These are phyloP conservation scores for Lipomyces oligophaga DNA, from an alignment of 805 yeast genomes.

Conservation along the genomic window DNA sequence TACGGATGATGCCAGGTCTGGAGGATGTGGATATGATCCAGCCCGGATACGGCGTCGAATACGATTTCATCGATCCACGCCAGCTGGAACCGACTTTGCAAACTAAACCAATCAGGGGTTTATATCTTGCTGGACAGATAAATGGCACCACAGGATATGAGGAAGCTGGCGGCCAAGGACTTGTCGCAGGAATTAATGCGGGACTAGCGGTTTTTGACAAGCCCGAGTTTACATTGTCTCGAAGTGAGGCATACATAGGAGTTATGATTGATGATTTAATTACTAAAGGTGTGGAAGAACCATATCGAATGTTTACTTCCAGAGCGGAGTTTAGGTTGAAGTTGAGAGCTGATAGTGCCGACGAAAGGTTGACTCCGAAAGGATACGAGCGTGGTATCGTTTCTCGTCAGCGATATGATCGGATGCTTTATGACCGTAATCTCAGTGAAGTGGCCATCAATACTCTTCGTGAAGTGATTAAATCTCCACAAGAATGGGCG, in stretches of 20 bases:
- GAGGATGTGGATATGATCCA: constrained; percentile 84
- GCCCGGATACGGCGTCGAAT: constrained; percentile 99
- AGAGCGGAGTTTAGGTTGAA: constrained; percentile 89
- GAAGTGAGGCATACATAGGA: constrained; percentile 88
- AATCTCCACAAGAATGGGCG: constrained; percentile 64
- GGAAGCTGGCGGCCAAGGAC: constrained; percentile 97
- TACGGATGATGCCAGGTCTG: constrained; percentile 78
- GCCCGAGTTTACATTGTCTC: constrained; percentile 51
- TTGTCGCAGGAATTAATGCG: constrained; percentile 93
- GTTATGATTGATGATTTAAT: constrained; percentile 90
- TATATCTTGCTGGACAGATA: constrained; percentile 92
- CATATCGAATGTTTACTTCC: constrained; percentile 96
- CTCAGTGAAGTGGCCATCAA: constrained; percentile 45
- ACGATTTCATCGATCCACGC: constrained; percentile 92
- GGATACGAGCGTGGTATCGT: constrained; percentile 71
- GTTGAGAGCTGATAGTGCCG: constrained; percentile 93
- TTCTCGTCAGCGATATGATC: constrained; percentile 52
- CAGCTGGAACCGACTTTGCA: constrained; percentile 75
- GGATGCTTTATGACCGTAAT: constrained; percentile 45
- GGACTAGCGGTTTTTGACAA: constrained; percentile 51
- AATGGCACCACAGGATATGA: constrained; percentile 99
- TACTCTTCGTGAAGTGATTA: constrained; percentile 44
- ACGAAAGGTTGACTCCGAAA: constrained; percentile 66
- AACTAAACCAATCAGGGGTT: constrained; percentile 71
- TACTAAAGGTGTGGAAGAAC: constrained; percentile 94